These are phyloP conservation scores for Hapsidospora chrysogenum DNA, from an alignment of 495 filamentous ascomycete genomes.

Conservation along the genomic window DNA sequence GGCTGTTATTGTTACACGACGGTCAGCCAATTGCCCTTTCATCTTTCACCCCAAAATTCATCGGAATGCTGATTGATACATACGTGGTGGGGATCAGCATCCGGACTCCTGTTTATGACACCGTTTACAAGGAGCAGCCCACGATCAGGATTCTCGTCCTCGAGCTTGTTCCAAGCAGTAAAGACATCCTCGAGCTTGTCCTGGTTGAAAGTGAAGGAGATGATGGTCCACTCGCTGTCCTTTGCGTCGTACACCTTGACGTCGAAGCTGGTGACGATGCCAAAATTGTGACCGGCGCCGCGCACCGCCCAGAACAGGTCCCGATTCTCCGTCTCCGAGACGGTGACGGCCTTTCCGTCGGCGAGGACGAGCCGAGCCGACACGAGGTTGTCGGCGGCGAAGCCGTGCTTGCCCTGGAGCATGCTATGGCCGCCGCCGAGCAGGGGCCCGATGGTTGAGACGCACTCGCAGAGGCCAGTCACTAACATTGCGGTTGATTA, in stretches of 20 bases:
- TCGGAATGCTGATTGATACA: conserved; percentile 3
- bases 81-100: conserved; percentile 19
- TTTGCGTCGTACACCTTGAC: conserved; percentile 26
- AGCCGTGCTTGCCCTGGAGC: conserved; percentile 40
- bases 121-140: conserved; percentile 16
- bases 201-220: conserved; percentile 26
- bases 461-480: conserved; percentile 17
- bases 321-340: conserved; percentile 26
- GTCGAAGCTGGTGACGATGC: conserved; percentile 26
- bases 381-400: conserved; percentile 40
- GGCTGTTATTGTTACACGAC: conserved; percentile 10
- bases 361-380: conserved; percentile 38
- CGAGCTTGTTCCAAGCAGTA: conserved; percentile 21
- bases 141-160: conserved; percentile 13
- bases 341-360: conserved; percentile 27
- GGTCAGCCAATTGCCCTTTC: conserved; percentile 2
- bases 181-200: conserved; percentile 32
- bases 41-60: too few species aligned
- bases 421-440: conserved; percentile 48
- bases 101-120: conserved; percentile 29
- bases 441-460: conserved; percentile 33
- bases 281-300: conserved; percentile 22
- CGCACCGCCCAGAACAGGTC: conserved; percentile 19
- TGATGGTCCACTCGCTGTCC: conserved; percentile 21
- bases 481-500: too few species aligned